Evolutionary conservation across 2,329 filamentous ascomycete genomes (phyloP).

Genomic region (Fusarium piperis): DNA sequence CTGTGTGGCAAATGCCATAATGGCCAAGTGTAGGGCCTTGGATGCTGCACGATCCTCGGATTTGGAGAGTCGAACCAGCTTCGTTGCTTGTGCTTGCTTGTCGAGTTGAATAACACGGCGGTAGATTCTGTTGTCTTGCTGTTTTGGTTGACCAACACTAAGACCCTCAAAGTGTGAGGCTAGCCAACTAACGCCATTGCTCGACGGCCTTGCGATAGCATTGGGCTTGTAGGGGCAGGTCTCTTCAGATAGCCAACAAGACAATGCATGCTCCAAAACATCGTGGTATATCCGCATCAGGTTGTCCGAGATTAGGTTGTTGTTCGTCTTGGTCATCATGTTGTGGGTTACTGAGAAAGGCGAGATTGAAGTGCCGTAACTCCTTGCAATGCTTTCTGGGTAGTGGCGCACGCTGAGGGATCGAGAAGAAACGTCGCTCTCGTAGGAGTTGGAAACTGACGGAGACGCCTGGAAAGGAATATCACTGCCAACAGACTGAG

Average conservation of each 20-base stretch:
- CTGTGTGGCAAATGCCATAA: slow-evolving; percentile 64
- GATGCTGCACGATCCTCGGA: slow-evolving; percentile 55
- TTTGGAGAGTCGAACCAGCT: slow-evolving; percentile 52
- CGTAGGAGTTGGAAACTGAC: slow-evolving; percentile 42
- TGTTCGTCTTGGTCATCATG: slow-evolving; percentile 42
- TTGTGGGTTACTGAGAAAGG: slow-evolving; percentile 40
- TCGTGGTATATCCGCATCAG: slow-evolving; percentile 60
- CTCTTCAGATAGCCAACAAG: slow-evolving; percentile 63
- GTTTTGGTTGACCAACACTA: slow-evolving; percentile 41
- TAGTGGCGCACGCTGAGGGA: slow-evolving; percentile 40
- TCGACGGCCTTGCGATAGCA: slow-evolving; percentile 28
- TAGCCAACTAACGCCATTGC: slow-evolving; percentile 42
- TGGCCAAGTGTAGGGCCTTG: slow-evolving; percentile 57
- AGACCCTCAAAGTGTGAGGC: slow-evolving; percentile 41
- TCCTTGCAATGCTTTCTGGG: slow-evolving; percentile 39
- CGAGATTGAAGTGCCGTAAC: slow-evolving; percentile 40
- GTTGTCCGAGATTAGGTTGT: slow-evolving; percentile 41
- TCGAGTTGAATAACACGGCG: slow-evolving; percentile 60
- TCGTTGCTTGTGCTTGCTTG: slow-evolving; percentile 51
- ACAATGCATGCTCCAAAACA: slow-evolving; percentile 61
- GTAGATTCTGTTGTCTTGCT: slow-evolving; percentile 57
- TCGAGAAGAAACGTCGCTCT: slow-evolving; percentile 39
- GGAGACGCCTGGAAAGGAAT: slow-evolving; percentile 40
- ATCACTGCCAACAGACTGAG: slow-evolving; percentile 37
- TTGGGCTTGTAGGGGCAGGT: slow-evolving; percentile 59